Evolutionary conservation across 192 early-diverging fungal genomes (phyloP).

Genomic region (Coemansia sp.): DNA sequence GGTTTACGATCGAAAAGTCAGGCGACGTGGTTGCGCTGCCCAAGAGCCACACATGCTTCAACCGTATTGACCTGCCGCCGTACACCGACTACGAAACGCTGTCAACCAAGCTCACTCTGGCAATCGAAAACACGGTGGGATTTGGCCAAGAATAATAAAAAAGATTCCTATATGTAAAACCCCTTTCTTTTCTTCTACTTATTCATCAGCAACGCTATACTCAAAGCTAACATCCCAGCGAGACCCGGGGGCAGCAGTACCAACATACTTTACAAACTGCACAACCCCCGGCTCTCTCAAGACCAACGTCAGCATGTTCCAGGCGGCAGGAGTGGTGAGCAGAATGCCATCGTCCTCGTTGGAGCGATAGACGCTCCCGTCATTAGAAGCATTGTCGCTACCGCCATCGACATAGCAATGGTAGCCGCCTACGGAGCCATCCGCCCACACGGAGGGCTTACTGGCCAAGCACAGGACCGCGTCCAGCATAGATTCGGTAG

Average conservation of each 20-base stretch:
- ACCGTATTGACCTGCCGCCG: constrained; percentile 93
- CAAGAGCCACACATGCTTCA: constrained; percentile 97
- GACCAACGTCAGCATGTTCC: constrained; percentile 66
- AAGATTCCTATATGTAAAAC: not conserved
- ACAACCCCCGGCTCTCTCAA: constrained; percentile 75
- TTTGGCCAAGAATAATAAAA: constrained; percentile 78
- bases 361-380: constrained; percentile 57
- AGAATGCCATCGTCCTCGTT: constrained; percentile 69
- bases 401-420: constrained; percentile 72
- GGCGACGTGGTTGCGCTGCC: constrained; percentile 84
- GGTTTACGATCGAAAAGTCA: constrained; percentile 94
- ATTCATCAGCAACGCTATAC: not conserved
- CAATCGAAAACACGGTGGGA: constrained; percentile 94
- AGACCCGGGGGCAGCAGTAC: constrained; percentile 63
- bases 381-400: constrained; percentile 67
- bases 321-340: constrained; percentile 63
- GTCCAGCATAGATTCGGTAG: constrained; percentile 58
- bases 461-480: constrained; percentile 62
- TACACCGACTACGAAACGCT: constrained; percentile 80
- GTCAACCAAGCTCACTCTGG: constrained; percentile 78
- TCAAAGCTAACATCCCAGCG: constrained; percentile 76
- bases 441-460: constrained; percentile 53
- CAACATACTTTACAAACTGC: constrained; percentile 82
- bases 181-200: not conserved
- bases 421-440: constrained; percentile 70